phyloP scores from a whole-genome alignment of 2,329 filamentous ascomycete species.

The Berkeleyomyces basicola region DNA sequence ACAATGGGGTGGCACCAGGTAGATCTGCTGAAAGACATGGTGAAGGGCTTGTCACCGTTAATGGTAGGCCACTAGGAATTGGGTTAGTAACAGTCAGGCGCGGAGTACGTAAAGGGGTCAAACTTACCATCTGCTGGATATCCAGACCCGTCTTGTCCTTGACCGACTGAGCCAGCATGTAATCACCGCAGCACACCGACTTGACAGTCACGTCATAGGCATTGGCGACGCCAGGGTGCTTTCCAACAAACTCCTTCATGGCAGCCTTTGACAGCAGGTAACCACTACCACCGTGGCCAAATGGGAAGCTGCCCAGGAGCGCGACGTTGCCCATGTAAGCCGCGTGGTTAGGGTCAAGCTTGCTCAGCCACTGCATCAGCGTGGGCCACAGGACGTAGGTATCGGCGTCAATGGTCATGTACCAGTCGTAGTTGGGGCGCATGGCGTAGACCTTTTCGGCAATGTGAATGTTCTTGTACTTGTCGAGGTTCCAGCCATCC shows the following conservation, averaged over 20 bases:
- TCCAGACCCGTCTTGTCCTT: slow-evolving; percentile 26
- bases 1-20: slow-evolving; percentile 40
- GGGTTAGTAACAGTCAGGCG: neutral
- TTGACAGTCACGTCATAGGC: slow-evolving; percentile 28
- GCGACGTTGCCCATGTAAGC: slow-evolving; percentile 35
- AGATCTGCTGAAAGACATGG: slow-evolving; percentile 28
- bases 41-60: slow-evolving; percentile 38
- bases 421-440: slow-evolving; percentile 39
- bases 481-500: slow-evolving; percentile 39
- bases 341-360: slow-evolving; percentile 26
- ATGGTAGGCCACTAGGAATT: slow-evolving; percentile 31
- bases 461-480: slow-evolving; percentile 46
- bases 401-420: slow-evolving; percentile 42
- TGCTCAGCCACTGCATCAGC: slow-evolving; percentile 31
- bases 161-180: slow-evolving; percentile 30
- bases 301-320: slow-evolving; percentile 26
- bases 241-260: slow-evolving; percentile 30
- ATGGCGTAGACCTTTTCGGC: slow-evolving; percentile 35
- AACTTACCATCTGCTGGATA: slow-evolving; percentile 27
- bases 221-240: slow-evolving; percentile 28
- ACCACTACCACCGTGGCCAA: slow-evolving; percentile 41
- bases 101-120: neutral
- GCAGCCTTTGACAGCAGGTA: slow-evolving; percentile 35
- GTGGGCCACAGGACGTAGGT: slow-evolving; percentile 40
- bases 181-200: slow-evolving; percentile 34